Percentiles rank a stretch among this genome's conserved stretches.
Evolutionary conservation across 2,329 filamentous ascomycete species (phyloP).

Genomic region (Gyromitra esculenta): DNA sequence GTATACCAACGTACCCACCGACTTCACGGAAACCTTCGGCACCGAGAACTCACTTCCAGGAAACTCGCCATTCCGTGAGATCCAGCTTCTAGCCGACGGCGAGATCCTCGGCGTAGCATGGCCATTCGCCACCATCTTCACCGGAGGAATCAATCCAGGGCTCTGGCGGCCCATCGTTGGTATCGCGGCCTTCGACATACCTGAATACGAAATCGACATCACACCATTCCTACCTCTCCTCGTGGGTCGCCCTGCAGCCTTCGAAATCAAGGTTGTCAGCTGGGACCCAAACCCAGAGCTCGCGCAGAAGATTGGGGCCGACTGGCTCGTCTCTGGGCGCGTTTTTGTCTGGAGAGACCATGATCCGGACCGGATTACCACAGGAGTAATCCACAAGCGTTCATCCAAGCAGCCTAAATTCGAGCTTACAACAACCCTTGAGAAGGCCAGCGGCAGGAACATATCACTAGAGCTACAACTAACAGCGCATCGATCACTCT

Average conservation of each 20-base stretch:
- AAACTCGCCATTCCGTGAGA: constrained; percentile 78
- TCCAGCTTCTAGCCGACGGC: constrained; percentile 79
- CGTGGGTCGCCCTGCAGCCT: constrained; percentile 74
- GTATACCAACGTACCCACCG: constrained; percentile 79
- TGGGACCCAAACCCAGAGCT: constrained; percentile 66
- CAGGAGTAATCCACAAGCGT: constrained; percentile 62
- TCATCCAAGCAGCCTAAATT: constrained; percentile 63
- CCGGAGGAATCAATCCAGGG: constrained; percentile 78
- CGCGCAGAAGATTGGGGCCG: constrained; percentile 69
- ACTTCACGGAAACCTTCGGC: constrained; percentile 70
- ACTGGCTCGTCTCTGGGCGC: constrained; percentile 82
- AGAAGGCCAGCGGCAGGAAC: constrained; percentile 66
- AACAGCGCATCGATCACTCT: constrained; percentile 67
- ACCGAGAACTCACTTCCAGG: constrained; percentile 70
- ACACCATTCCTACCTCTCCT: constrained; percentile 75
- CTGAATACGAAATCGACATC: constrained; percentile 83
- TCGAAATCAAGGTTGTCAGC: constrained; percentile 74
- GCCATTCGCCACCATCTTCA: constrained; percentile 85
- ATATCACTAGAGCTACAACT: constrained; percentile 70
- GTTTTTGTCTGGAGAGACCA: constrained; percentile 78
- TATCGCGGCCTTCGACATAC: constrained; percentile 79
- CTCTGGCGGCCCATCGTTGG: constrained; percentile 82
- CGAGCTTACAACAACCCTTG: constrained; percentile 65
- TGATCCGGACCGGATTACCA: constrained; percentile 65
- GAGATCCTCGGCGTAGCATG: constrained; percentile 77